Percentiles rank a stretch among this genome's conserved stretches.
Evolutionary conservation across 495 filamentous ascomycete species (phyloP).

Genomic region (Pseudoneurospora amorphoporcata): DNA sequence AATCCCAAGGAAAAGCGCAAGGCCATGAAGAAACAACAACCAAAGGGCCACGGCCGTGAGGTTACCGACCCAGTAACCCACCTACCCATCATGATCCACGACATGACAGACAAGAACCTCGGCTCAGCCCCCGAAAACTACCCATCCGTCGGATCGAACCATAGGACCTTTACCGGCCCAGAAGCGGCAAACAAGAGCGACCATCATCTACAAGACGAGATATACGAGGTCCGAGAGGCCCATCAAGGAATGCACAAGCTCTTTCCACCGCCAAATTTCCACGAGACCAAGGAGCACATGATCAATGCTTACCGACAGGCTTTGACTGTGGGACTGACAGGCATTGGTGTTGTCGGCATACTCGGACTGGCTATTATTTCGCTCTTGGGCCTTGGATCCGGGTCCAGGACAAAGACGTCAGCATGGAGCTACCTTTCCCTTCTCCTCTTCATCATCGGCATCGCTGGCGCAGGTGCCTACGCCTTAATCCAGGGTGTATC

Average conservation of each 20-base stretch:
- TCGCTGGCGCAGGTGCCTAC: conserved; percentile 21
- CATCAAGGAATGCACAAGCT: conserved; percentile 43
- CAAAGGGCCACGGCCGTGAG: conserved; percentile 46
- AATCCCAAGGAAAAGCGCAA: conserved; percentile 51
- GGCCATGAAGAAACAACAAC: conserved; percentile 37
- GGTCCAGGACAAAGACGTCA: background rate
- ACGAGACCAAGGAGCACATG: conserved; percentile 38
- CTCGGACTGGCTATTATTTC: background rate
- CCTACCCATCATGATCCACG: conserved; percentile 52
- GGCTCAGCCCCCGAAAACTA: conserved; percentile 45
- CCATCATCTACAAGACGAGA: conserved; percentile 35
- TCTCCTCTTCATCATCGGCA: conserved; percentile 10
- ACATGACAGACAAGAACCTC: conserved; percentile 51
- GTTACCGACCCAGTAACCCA: conserved; percentile 69
- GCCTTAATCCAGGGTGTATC: conserved; percentile 34
- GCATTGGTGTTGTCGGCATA: background rate
- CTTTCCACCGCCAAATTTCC: conserved; percentile 54
- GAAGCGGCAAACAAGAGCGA: conserved; percentile 36
- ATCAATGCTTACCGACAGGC: conserved; percentile 35
- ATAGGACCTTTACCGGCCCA: conserved; percentile 36
- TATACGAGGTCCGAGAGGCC: conserved; percentile 32
- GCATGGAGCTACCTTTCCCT: background rate
- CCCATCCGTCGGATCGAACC: conserved; percentile 31
- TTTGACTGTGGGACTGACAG: conserved; percentile 2
- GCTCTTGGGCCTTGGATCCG: background rate